Evolutionary conservation across 2,329 filamentous ascomycete genomes (phyloP).

Genomic region (Pseudocercospora cruenta): DNA sequence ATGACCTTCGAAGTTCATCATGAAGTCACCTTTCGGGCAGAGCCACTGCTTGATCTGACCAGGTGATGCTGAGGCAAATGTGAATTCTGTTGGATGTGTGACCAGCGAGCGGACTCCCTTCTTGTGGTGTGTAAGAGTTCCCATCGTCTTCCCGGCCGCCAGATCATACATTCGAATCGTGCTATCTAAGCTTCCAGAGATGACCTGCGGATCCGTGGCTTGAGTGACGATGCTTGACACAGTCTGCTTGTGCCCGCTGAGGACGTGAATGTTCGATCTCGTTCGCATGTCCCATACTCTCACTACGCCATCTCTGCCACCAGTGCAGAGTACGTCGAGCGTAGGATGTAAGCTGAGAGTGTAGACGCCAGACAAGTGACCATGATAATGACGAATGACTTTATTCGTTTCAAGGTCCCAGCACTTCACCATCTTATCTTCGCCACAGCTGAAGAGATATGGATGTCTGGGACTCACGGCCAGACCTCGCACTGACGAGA

Average conservation of each 20-base stretch:
- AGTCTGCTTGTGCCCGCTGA: slow-evolving; percentile 87
- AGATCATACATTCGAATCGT: slow-evolving; percentile 94
- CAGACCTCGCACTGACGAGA: slow-evolving; percentile 87
- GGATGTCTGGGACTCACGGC: slow-evolving; percentile 92
- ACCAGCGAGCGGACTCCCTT: slow-evolving; percentile 88
- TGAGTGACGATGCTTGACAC: slow-evolving; percentile 89
- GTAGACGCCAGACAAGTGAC: slow-evolving; percentile 94
- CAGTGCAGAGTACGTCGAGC: slow-evolving; percentile 90
- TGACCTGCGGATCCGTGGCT: slow-evolving; percentile 94
- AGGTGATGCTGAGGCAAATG: slow-evolving; percentile 89
- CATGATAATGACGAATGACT: slow-evolving; percentile 97
- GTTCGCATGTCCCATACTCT: slow-evolving; percentile 99
- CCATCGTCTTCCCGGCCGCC: slow-evolving; percentile 93
- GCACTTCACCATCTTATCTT: slow-evolving; percentile 99
- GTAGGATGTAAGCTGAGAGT: slow-evolving; percentile 91
- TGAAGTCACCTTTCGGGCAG: slow-evolving; percentile 94
- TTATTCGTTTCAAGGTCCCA: slow-evolving; percentile 99
- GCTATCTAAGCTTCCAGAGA: slow-evolving; percentile 87
- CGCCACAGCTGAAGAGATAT: slow-evolving; percentile 95
- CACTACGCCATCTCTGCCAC: slow-evolving; percentile 90
- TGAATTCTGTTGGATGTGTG: slow-evolving; percentile 89
- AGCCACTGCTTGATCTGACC: slow-evolving; percentile 99
- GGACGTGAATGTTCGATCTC: slow-evolving; percentile 90
- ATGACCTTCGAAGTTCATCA: slow-evolving; percentile 98
- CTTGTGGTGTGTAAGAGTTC: slow-evolving; percentile 96